Evolutionary conservation across 2,329 filamentous ascomycete species (phyloP).

Genomic region (Calonectria leucothoes): DNA sequence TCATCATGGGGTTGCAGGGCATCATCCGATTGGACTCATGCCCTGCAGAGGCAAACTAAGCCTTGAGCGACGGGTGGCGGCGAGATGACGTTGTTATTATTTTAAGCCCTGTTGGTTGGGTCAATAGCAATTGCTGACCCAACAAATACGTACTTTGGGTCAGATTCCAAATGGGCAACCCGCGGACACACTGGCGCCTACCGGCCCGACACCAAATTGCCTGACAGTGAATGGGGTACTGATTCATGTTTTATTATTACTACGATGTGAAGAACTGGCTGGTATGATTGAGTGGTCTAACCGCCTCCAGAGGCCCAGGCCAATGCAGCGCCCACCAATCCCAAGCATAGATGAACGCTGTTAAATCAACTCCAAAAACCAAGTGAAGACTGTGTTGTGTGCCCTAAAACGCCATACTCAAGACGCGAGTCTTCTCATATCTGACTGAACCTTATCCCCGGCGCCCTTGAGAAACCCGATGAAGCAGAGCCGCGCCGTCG

Average conservation of each 20-base stretch:
- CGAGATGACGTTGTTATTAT: neutral
- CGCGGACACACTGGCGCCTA: neutral
- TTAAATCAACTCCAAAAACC: constrained; percentile 21
- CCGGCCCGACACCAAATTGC: neutral
- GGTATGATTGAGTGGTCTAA: constrained; percentile 11
- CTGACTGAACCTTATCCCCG: constrained; percentile 26
- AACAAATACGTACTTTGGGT: neutral
- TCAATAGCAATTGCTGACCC: neutral
- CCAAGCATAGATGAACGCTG: constrained; percentile 14
- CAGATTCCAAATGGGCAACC: neutral
- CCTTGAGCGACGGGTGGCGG: neutral
- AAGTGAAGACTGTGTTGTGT: constrained; percentile 28
- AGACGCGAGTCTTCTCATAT: constrained; percentile 37
- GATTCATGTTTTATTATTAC: constrained; percentile 6
- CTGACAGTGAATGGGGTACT: neutral
- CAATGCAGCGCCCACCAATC: neutral
- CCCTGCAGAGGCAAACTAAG: neutral
- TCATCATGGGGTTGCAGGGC: neutral
- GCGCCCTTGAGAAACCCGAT: constrained; percentile 12
- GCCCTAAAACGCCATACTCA: constrained; percentile 39
- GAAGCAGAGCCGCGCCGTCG: neutral
- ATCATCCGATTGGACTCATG: neutral
- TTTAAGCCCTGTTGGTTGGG: neutral
- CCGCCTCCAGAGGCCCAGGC: constrained; percentile 3
- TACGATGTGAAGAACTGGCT: neutral